Evolutionary conservation across 192 early-diverging fungal genomes (phyloP), one percentile per base, ranked within the genome.

Genomic region (Dissophora ornata): DNA sequence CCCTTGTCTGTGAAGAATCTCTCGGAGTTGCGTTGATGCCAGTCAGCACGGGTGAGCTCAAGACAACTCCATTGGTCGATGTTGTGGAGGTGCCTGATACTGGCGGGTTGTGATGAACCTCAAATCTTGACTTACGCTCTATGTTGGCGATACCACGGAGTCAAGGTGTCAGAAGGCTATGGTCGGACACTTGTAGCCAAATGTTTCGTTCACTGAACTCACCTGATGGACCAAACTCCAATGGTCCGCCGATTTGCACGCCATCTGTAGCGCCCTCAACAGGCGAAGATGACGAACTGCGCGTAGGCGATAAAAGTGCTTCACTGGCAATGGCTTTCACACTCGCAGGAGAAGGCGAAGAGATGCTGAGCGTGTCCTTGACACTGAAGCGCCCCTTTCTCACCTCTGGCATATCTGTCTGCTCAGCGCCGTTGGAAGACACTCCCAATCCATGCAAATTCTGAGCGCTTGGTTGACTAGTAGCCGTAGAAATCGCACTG

Each of bases 311-410:
- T 19, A 66, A 16, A 15, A 67, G 58, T 12, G 58, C 26, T 4
- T 77, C 73, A 36, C 44, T 44, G 1, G 42, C 34, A n/a, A 30
- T 26, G 21, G 49, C 16, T 15, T 59, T 77, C 9, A 62, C 25
- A 38, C 38, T 67, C 5, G 52, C 40, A 10, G 65, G 73, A 2
- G 58, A 46, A 24, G 73, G 73, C 1, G 73, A 67, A 3, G 73
- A 41, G 11, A 67, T 67, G 30, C 51, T 67, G 0, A 59, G 61
- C 0, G 73, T 82, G 42, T 84, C 83, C 12, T 73, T 86, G 41
- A 93, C 89, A 78, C 88, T 88, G 50, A 93, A 93, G 36, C 92
- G 81, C n/a, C 92, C 92, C 50, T 91, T 93, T 62, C 82, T 87
- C 6, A 91, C 83, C 71, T 88, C 73, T 41, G 60, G 73, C 8